phyloP scores from a whole-genome alignment of 176 grass and related monocot species.

The Oryza punctata region DNA sequence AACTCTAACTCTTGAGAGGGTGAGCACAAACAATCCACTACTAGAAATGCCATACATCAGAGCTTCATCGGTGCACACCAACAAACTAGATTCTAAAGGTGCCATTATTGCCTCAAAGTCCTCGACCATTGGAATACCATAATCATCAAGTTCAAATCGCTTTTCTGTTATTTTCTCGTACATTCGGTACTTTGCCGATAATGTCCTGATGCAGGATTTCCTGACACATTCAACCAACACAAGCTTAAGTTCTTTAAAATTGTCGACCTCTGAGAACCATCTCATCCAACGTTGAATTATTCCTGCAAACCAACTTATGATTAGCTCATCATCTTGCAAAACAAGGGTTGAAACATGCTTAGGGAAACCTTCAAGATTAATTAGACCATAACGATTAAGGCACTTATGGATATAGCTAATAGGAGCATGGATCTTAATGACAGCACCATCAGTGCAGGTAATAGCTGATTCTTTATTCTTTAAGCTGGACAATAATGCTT shows the following conservation, averaged over 20 bases:
- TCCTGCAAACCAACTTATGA: conserved; percentile 93
- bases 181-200: conserved; percentile 83
- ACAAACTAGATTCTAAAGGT: conserved; percentile 42
- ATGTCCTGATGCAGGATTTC: conserved; percentile 91
- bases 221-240: conserved; percentile 71
- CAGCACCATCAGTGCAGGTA: conserved; percentile 39
- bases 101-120: conserved; percentile 52
- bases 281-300: conserved; percentile 75
- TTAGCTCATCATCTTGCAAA: conserved; percentile 94
- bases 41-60: conserved; percentile 78
- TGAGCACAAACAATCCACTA: conserved; percentile 77
- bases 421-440: conserved; percentile 67
- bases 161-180: conserved; percentile 89
- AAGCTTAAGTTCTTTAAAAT: conserved; percentile 82
- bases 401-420: conserved; percentile 67
- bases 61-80: conserved; percentile 57
- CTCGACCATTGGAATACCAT: conserved; percentile 71
- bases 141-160: conserved; percentile 73
- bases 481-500: conserved; percentile 54
- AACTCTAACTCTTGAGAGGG: conserved; percentile 78
- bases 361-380: conserved; percentile 78
- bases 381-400: conserved; percentile 76
- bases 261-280: conserved; percentile 76
- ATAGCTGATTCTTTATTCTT: conserved; percentile 40
- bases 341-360: conserved; percentile 71